Evolutionary conservation across 768 basidiomycete species (phyloP).

Genomic region (Pisolithus microcarpus): DNA sequence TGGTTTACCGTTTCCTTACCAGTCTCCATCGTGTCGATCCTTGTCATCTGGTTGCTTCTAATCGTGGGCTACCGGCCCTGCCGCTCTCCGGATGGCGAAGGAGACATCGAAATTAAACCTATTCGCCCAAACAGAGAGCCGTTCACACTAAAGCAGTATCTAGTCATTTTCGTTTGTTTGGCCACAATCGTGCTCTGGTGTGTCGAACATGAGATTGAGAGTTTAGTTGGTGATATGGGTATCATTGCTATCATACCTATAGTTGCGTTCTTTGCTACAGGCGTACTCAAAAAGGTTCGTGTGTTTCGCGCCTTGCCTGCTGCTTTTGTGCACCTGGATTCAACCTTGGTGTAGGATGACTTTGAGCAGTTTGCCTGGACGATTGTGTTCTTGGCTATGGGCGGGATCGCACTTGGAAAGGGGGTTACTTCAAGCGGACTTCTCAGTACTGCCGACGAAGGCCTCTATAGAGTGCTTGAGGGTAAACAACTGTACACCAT

Average conservation of each 20-base stretch:
- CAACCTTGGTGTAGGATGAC: conserved; percentile 55
- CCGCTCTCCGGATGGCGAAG: conserved; percentile 63
- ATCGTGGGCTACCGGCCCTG: conserved; percentile 75
- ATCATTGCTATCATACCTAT: conserved; percentile 92
- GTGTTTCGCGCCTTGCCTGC: neutral
- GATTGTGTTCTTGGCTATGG: conserved; percentile 96
- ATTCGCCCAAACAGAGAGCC: conserved; percentile 78
- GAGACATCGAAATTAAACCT: conserved; percentile 73
- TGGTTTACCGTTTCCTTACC: conserved; percentile 96
- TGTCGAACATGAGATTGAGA: conserved; percentile 70
- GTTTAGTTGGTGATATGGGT: conserved; percentile 89
- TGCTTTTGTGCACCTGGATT: neutral
- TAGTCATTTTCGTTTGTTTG: conserved; percentile 77
- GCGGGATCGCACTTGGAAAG: conserved; percentile 92
- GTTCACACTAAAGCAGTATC: conserved; percentile 83
- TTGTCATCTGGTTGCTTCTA: conserved; percentile 89
- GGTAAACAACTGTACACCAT: conserved; percentile 63
- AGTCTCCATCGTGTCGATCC: conserved; percentile 76
- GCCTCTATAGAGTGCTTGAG: conserved; percentile 52
- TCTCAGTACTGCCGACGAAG: conserved; percentile 64
- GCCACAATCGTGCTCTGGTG: conserved; percentile 89
- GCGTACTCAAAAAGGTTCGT: conserved; percentile 83
- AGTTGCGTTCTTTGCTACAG: conserved; percentile 89
- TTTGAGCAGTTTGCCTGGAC: conserved; percentile 94
- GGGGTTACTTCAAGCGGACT: conserved; percentile 88